Evolutionary conservation across 1,139 yeast species (phyloP), one percentile per base, ranked within the genome.

Genomic region (Kazachstania sp.): DNA sequence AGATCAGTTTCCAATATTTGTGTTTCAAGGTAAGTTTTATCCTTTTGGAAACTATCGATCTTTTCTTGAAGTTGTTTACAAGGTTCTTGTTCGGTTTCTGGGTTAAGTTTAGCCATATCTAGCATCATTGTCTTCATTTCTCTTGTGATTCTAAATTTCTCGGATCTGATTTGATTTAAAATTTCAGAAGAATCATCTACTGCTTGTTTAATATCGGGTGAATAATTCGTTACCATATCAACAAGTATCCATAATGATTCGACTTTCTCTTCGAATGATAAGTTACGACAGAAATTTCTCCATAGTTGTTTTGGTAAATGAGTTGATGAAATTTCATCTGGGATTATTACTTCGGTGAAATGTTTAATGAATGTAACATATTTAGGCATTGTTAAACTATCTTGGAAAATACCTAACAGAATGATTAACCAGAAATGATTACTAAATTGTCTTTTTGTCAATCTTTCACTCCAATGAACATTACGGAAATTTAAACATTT

Each of bases 391-490:
- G 59, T 61, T 39, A 52, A 52, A 43, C 64, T 59, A 43, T 64
- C 68, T 45, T 77, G 65, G 11, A 88, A 71, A 4, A 88, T 71
- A 18, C 96, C 96, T 41, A 88, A 65, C 34, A 88, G 66, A 42
- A 84, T 77, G 39, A 83, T 74, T 57, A 86, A 83, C 96, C 97
- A 90, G 48, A 80, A 80, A 4, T 96, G 95, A 58, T 86, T 90
- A 57, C 76, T 80, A 63, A 85, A 92, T 56, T 78, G 78, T 49
- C 96, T 78, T 52, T 78, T 81, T 13, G 82, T 75, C 29, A 88
- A 71, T 41, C 95, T 71, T 29, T 85, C 94, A 52, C 81, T 78
- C 96, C 97, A 90, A 18, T 81, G 69, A 0, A 71, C 70, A 41
- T 80, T 79, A 49, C 85, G 73, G 64, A 79, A 80, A 49, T 78